Conservation (phyloP, 306 rosid species). For the Citrullus amarus region DNA sequence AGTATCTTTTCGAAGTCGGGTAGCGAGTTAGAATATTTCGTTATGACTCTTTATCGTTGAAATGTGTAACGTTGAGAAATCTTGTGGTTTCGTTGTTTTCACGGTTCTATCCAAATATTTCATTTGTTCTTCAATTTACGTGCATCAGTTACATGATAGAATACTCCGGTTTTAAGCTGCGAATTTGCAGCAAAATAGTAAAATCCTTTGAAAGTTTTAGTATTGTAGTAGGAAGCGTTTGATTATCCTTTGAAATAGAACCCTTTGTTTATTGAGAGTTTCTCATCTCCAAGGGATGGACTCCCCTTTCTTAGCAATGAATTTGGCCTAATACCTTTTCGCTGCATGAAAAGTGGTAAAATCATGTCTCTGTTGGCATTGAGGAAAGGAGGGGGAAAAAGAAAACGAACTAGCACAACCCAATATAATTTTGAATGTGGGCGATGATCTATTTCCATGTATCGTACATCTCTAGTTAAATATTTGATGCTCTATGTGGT, state of each 20-base stretch:
- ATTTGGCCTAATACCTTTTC: no score
- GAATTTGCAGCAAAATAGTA: background rate
- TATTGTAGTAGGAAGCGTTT: no score
- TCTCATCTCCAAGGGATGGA: no score
- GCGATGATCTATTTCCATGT: no score
- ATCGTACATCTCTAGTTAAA: background rate
- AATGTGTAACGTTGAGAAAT: background rate
- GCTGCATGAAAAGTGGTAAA: background rate
- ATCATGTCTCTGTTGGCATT: background rate
- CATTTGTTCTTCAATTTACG: background rate
- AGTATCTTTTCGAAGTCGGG: background rate
- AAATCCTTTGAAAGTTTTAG: no score
- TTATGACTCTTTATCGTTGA: background rate
- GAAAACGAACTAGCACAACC: background rate
- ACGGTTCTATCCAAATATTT: background rate
- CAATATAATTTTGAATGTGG: background rate
- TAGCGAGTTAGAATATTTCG: background rate
- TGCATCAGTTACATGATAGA: background rate
- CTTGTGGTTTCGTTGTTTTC: background rate
- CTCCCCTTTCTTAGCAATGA: no score
- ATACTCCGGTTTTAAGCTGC: background rate
- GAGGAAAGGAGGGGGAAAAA: background rate
- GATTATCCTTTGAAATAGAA: no score
- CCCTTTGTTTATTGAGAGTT: no score
- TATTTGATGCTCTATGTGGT: background rate